These are phyloP conservation scores for Solanum hybrid DNA, from an alignment of 305 asterid species.

Conservation along the genomic window DNA sequence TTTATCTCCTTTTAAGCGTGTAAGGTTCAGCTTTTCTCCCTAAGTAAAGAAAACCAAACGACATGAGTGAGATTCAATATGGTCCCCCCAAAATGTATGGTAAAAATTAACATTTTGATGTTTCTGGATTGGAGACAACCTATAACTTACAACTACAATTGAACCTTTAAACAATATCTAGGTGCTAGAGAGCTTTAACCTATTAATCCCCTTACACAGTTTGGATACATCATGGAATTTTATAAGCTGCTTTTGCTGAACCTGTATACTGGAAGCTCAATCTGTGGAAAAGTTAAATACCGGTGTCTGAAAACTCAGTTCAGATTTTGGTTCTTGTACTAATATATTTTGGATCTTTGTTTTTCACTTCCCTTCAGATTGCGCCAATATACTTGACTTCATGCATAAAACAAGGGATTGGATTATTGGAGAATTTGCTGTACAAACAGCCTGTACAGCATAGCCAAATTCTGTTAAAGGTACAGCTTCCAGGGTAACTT, in stretches of 20 bases:
- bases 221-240: not conserved
- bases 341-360: not conserved
- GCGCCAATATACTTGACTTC: conserved; percentile 87
- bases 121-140: not conserved
- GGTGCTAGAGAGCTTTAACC: not conserved
- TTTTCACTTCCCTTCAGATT: conserved; percentile 34
- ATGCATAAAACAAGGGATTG: conserved; percentile 76
- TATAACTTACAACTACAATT: not conserved
- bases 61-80: not conserved
- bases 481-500: conserved; percentile 5
- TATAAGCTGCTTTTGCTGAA: not conserved
- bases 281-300: not conserved
- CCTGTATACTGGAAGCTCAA: not conserved
- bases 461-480: conserved; percentile 78
- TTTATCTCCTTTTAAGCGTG: not conserved
- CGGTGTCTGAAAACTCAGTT: not conserved
- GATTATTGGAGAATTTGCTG: conserved; percentile 65
- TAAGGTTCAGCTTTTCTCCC: not conserved
- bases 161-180: not conserved
- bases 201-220: not conserved
- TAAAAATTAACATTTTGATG: not conserved
- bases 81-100: not conserved
- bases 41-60: not conserved
- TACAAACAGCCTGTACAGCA: conserved; percentile 80
- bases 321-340: conserved; percentile 4